Conservation (phyloP, 257 asterid genomes). For the Schizonepeta tenuifolia region DNA sequence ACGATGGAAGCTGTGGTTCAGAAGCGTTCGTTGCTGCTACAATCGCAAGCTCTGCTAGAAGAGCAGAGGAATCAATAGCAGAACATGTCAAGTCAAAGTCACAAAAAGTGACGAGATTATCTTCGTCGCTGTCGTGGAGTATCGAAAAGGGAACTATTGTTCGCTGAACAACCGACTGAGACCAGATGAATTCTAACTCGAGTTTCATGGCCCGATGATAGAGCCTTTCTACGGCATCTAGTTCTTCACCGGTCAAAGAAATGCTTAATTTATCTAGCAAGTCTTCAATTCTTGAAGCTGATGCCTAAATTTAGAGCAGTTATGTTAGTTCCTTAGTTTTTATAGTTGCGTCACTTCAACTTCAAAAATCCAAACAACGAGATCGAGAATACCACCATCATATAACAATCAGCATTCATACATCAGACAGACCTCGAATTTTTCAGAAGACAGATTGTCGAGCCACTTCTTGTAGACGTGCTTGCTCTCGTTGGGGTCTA, state of each 20-base stretch:
- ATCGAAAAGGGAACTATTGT: constrained; percentile 55
- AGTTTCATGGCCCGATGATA: constrained; percentile 68
- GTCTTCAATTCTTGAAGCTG: constrained; percentile 68
- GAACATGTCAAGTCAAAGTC: constrained; percentile 76
- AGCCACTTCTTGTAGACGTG: constrained; percentile 69
- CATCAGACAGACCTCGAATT: constrained; percentile 55
- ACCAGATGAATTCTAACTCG: constrained; percentile 60
- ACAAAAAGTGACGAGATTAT: constrained; percentile 48
- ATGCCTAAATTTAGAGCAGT: constrained; percentile 46
- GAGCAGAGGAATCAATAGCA: constrained; percentile 66
- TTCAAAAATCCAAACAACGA: background rate
- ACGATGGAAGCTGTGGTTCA: constrained; percentile 32
- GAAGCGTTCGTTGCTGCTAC: constrained; percentile 43
- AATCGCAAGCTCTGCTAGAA: constrained; percentile 70
- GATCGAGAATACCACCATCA: constrained; percentile 4
- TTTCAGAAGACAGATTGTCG: constrained; percentile 50
- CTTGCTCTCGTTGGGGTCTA: constrained; percentile 44
- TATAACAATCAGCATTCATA: constrained; percentile 17
- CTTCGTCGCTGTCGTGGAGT: constrained; percentile 39
- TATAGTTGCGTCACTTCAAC: constrained; percentile 13
- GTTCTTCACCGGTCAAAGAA: constrained; percentile 71
- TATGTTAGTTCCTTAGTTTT: constrained; percentile 24
- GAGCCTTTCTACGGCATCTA: constrained; percentile 65
- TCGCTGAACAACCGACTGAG: constrained; percentile 50
- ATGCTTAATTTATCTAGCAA: constrained; percentile 64